A percentile compares a stretch with the other conserved stretches of the same genome.
These are phyloP conservation scores for Candida tammaniensis DNA, from an alignment of 805 yeast genomes.

Conservation along the genomic window DNA sequence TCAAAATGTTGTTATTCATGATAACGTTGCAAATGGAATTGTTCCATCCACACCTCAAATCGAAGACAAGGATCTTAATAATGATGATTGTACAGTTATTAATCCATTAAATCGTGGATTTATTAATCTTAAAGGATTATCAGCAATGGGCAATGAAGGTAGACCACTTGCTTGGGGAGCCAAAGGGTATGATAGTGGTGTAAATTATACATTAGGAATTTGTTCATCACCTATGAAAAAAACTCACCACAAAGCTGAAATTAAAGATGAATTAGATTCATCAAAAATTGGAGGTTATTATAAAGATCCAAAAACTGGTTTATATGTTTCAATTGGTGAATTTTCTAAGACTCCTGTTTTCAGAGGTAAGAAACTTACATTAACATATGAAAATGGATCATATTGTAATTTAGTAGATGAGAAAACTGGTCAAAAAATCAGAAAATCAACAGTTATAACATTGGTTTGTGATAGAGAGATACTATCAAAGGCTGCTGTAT, in stretches of 20 bases:
- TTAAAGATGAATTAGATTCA: constrained; percentile 41
- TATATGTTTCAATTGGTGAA: constrained; percentile 51
- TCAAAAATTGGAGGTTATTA: constrained; percentile 42
- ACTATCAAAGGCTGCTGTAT: constrained; percentile 57
- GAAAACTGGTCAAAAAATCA: constrained; percentile 43
- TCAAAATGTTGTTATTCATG: no score
- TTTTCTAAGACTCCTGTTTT: constrained; percentile 59
- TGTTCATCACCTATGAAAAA: constrained; percentile 46
- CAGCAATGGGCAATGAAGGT: constrained; percentile 48
- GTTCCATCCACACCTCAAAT: no score
- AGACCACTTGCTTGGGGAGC: constrained; percentile 57
- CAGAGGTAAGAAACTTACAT: constrained; percentile 66
- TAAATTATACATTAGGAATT: constrained; percentile 61
- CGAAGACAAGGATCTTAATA: neutral
- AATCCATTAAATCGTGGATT: constrained; percentile 45
- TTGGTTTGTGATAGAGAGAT: constrained; percentile 81
- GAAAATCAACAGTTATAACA: constrained; percentile 64
- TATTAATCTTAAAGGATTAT: constrained; percentile 50
- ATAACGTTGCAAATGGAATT: no score
- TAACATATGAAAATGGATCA: constrained; percentile 71
- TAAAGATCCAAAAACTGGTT: constrained; percentile 33
- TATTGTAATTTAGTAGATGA: constrained; percentile 44
- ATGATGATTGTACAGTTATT: constrained; percentile 35
- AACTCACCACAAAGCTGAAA: constrained; percentile 38
- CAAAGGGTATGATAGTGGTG: constrained; percentile 65